Evolutionary conservation across 306 rosid genomes (phyloP).

Genomic region (Argentina anserina): DNA sequence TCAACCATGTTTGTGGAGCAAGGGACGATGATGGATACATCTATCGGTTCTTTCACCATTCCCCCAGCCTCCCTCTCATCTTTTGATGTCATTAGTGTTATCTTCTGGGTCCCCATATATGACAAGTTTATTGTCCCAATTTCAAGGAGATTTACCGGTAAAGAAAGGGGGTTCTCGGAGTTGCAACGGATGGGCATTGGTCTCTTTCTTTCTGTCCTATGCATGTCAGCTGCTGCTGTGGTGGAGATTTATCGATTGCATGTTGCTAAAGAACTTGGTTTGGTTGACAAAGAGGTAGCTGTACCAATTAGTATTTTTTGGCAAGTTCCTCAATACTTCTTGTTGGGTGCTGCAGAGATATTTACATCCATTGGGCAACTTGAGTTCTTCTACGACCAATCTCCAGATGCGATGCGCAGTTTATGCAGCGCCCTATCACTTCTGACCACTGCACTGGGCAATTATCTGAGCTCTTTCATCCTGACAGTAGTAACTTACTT

Average conservation of each 20-base stretch:
- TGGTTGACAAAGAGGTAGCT: constrained; percentile 52
- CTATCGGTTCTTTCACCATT: constrained; percentile 71
- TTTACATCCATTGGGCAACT: constrained; percentile 86
- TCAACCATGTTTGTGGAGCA: constrained; percentile 94
- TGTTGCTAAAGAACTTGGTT: constrained; percentile 58
- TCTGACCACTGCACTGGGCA: constrained; percentile 72
- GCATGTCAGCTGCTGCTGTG: constrained; percentile 93
- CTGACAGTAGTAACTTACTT: constrained; percentile 75
- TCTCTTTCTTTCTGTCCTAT: constrained; percentile 63
- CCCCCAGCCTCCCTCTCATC: constrained; percentile 91
- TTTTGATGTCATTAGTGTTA: constrained; percentile 74
- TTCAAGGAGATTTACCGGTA: constrained; percentile 73
- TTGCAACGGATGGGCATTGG: constrained; percentile 98
- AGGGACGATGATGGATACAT: constrained; percentile 81
- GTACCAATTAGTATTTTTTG: constrained; percentile 71
- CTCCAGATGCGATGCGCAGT: constrained; percentile 97
- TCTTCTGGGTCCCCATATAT: constrained; percentile 88
- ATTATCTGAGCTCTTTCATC: constrained; percentile 80
- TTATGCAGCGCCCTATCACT: constrained; percentile 89
- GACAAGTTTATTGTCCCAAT: constrained; percentile 76
- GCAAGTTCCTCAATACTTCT: constrained; percentile 90
- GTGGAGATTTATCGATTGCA: constrained; percentile 70
- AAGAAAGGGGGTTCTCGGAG: constrained; percentile 86
- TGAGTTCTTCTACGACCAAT: constrained; percentile 93
- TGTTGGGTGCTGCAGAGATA: constrained; percentile 85